Evolutionary conservation across 1,284 basidiomycete species (phyloP), one percentile per base, ranked within the genome.

Genomic region (Prillingera fragicola): DNA sequence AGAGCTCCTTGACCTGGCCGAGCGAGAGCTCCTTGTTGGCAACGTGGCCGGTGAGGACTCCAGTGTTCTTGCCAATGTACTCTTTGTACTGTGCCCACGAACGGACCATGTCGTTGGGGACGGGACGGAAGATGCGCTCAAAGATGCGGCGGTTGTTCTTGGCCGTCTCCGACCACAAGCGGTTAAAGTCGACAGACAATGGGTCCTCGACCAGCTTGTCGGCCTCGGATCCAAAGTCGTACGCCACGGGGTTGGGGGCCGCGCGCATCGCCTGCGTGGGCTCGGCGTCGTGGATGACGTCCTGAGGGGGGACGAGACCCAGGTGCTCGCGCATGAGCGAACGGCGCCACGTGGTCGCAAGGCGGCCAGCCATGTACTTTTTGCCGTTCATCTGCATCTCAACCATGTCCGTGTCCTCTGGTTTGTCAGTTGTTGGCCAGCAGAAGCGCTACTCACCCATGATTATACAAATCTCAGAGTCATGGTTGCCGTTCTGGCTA

Each of bases 381-480:
- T 80, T 69, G 3, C 87, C 88, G 57, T 88, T 75, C 90, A 95
- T 94, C 4, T 65, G 76, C 8, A 82, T 79, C 41, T 80, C 76
- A 40, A 96, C 76, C 73, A 81, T 74, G 43, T 94, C 87, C 3
- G 77, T 73, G 60, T 96, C 91, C 69, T 95, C 67, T 56, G 37
- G 23, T 6, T 4, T 2, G 22, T 17, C 29, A n/a, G 19, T 13
- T 23, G 9, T 45, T 23, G 26, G 31, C 28, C 22, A 28, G 7
- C 21, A 18, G 14, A 15, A 14, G 19, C n/a, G n/a, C n/a, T n/a
- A 31, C 52, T 36, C 26, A 54, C 57, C 89, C 21, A 94, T 83
- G 14, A 95, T 81, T 6, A 92, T 72, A 1, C 86, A 87, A 55
- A 95, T 94, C 71, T 96, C 91, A 1, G 87, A 90, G 67, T 95